phyloP scores from a whole-genome alignment of 31 red algal genomes.

The Porphyra umbilicalis region DNA sequence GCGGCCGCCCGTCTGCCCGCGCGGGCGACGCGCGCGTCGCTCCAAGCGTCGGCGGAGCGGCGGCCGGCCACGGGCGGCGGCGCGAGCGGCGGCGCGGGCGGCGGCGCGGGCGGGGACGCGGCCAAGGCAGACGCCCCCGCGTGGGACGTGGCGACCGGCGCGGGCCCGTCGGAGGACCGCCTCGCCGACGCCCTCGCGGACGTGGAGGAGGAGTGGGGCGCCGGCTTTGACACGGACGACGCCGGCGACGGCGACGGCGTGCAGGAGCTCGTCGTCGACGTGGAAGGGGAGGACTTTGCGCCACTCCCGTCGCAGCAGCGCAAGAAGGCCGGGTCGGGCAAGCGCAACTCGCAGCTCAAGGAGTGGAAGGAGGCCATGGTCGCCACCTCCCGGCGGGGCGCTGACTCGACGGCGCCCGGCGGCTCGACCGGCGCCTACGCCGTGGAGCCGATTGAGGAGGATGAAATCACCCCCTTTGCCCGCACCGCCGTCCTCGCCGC shows the following conservation, averaged over 20 bases:
- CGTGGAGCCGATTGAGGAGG: conserved; percentile 32
- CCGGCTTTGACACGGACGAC: background rate
- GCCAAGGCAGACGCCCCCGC: background rate
- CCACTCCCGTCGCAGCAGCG: background rate
- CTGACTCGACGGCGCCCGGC: background rate
- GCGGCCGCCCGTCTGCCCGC: background rate
- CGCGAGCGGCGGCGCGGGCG: background rate
- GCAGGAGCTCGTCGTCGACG: background rate
- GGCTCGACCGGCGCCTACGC: conserved; percentile 4
- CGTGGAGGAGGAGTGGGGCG: background rate
- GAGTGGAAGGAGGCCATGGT: background rate
- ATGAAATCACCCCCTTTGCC: conserved; percentile 22
- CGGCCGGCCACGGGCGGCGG: too few species aligned
- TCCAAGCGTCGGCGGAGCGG: background rate
- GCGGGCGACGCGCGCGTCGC: background rate
- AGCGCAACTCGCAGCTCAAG: background rate
- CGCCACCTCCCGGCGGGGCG: background rate
- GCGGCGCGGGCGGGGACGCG: background rate
- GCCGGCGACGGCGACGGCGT: background rate
- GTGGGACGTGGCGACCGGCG: background rate
- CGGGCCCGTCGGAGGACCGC: background rate
- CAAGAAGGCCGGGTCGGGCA: background rate
- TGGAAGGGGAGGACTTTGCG: background rate
- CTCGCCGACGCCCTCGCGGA: background rate
- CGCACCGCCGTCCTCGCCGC: conserved; percentile 36